Base-by-base conservation (phyloP, 164 flowering plant genomes). In the Nymphaea colorata region DNA sequence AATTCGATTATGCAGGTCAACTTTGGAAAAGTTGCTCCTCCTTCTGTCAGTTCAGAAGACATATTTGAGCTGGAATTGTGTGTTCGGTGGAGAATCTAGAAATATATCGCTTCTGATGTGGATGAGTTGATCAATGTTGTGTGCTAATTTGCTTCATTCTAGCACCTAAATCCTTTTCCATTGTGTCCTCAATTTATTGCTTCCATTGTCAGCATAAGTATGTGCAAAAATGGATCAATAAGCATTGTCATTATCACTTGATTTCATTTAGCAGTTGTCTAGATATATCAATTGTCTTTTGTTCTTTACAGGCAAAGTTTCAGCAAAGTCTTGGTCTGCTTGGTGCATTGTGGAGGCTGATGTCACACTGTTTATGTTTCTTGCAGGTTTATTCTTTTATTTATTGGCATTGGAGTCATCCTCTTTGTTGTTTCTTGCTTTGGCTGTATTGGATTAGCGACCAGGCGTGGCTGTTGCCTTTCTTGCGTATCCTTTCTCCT, bases 311-410 rank as follows among this genome's bases (percentile, higher is more conserved):
- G 8, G 57, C 57, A 51, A 15, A 51, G 2, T 3, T 10, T 51
- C 57, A 51, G 14, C 57, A 51, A 51, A 51, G 14, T 8, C 14
- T 51, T 15, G 14, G 57, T 10, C 57, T 51, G 14, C 12, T 51
- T 51, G 57, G 14, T 51, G 8, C 14, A 51, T 8, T 5, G 14
- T 51, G 57, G 14, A 51, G 14, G 14, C 57, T 51, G 57, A 51
- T 51, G 5, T 15, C 14, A 51, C 57, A 51, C 14, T 8, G 5
- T 7, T 10, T 51, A 51, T 51, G 57, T 51, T 59, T 44, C 42
- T 74, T 80, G 79, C 97, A 94, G 99, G 99, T 94, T 91, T 76
- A 85, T 94, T 67, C 90, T 82, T 76, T 74, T 86, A 43, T 94
- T 94, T 76, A 78, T 85, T 73, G 99, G 83, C 47, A 65, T 88